Base-by-base conservation (phyloP, 2,329 filamentous ascomycete genomes). In the Penicillium sp. region DNA sequence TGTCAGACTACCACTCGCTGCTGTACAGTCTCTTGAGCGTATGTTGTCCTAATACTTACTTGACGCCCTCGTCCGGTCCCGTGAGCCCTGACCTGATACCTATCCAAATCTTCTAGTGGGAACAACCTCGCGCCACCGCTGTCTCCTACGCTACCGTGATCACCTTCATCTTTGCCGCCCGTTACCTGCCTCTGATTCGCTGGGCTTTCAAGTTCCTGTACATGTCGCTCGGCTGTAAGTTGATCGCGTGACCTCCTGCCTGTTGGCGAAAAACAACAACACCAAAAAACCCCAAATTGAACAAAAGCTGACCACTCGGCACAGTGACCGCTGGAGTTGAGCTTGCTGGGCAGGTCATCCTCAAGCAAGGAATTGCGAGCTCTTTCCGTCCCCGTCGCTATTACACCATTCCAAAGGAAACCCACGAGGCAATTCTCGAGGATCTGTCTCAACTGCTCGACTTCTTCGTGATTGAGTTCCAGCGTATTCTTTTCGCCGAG, bases 391-490 rank as follows among this genome's bases (percentile, higher is more conserved):
- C 82, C 25, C 76, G 75, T 61, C 78, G 79, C 63, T 85, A 85
- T 75, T 84, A 82, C 71, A 82, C 77, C 42, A 77, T 85, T 49
- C 79, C 80, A 33, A 80, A 81, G 64, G 81, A 83, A 58, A 80
- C 78, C 42, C 73, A 83, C 33, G 81, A 84, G 65, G 77, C 75
- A 49, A 67, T 80, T 24, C 69, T 82, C 42, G 81, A 82, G 55
- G 82, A 84, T 63, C 63, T 82, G 11, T 79, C 82, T 65, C 80
- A 84, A 68, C 71, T 85, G 46, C 73, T 80, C 69, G 83, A 84
- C 72, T 85, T 85, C 70, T 81, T 84, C 67, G 75, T 84, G 57
- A 83, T 85, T 53, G 82, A 85, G 64, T 80, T 81, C 63, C 82
- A 85, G 72, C 77, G 82, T 49, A 75, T 84, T 54, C 65, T 84